phyloP scores from a whole-genome alignment of 441 rosid genomes.

The Mallotus japonicus region DNA sequence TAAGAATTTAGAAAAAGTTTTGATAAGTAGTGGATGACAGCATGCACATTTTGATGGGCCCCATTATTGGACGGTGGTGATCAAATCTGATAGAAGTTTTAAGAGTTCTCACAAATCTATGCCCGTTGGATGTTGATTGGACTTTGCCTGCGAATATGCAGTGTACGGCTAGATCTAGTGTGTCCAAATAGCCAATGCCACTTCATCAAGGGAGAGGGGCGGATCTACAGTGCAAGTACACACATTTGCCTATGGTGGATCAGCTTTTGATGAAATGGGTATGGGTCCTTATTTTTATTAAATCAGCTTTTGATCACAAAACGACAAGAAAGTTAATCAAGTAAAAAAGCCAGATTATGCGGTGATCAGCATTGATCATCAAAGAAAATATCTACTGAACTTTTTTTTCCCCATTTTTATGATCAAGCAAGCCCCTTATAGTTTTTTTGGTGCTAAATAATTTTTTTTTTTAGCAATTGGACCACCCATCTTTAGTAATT shows the following conservation, averaged over 20 bases:
- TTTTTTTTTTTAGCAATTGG: no score
- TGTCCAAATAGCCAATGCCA: background rate
- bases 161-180: slow-evolving; percentile 20
- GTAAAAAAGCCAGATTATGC: background rate
- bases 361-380: background rate
- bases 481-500: no score
- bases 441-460: no score
- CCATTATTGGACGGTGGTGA: background rate
- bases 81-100: background rate
- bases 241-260: background rate
- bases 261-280: background rate
- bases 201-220: background rate
- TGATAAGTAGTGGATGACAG: background rate
- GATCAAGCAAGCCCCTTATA: no score
- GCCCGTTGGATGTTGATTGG: slow-evolving; percentile 18
- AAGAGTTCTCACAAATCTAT: background rate
- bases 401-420: no score
- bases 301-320: background rate
- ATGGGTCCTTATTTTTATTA: no score
- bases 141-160: background rate
- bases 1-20: background rate
- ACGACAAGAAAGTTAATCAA: slow-evolving; percentile 8
- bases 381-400: no score
- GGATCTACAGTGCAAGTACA: background rate
- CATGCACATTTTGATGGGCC: background rate